These are phyloP conservation scores for Termitomyces sp. DNA, from an alignment of 768 basidiomycete species.

Conservation along the genomic window DNA sequence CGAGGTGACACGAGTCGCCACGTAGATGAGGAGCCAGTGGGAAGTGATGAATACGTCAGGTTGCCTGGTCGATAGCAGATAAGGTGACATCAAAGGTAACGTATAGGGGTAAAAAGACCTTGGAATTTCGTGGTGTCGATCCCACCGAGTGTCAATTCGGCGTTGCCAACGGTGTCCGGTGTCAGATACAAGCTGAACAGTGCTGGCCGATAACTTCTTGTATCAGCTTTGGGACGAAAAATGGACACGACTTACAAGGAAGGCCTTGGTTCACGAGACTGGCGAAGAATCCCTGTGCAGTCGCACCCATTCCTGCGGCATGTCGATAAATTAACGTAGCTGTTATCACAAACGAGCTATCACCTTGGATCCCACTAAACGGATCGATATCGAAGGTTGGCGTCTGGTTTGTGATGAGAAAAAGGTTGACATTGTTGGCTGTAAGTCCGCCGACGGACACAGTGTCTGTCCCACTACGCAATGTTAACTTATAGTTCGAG, in stretches of 20 bases:
- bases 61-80: slow-evolving; percentile 24
- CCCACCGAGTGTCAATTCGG: slow-evolving; percentile 53
- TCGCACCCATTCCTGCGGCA: slow-evolving; percentile 48
- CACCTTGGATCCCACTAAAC: slow-evolving; percentile 55
- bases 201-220: slow-evolving; percentile 23
- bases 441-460: slow-evolving; percentile 45
- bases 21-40: slow-evolving; percentile 28
- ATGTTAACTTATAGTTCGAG: slow-evolving; percentile 41
- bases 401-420: slow-evolving; percentile 53
- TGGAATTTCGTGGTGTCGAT: slow-evolving; percentile 49
- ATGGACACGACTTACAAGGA: slow-evolving; percentile 33
- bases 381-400: slow-evolving; percentile 49
- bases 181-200: slow-evolving; percentile 52
- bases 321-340: neutral
- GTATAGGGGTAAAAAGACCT: slow-evolving; percentile 17
- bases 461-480: slow-evolving; percentile 44
- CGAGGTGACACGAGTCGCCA: slow-evolving; percentile 46
- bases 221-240: slow-evolving; percentile 13
- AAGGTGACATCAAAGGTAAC: neutral
- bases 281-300: slow-evolving; percentile 48
- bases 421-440: slow-evolving; percentile 35
- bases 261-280: slow-evolving; percentile 44
- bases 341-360: neutral
- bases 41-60: slow-evolving; percentile 39
- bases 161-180: slow-evolving; percentile 41